These are phyloP conservation scores for Arthrobotrys conoides DNA, from an alignment of 2,329 filamentous ascomycete species.

Conservation along the genomic window DNA sequence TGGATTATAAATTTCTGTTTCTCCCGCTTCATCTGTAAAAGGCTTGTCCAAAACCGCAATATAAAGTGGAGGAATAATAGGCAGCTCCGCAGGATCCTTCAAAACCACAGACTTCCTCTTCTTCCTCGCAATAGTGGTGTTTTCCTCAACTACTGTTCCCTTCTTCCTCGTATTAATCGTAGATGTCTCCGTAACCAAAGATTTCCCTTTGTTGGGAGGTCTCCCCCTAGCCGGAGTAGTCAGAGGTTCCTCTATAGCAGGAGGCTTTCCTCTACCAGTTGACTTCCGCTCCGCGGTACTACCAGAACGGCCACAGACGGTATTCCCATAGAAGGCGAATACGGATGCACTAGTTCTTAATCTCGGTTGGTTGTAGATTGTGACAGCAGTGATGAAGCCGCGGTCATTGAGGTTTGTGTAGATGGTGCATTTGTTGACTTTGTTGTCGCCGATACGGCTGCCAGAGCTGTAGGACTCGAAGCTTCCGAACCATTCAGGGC, in stretches of 20 bases:
- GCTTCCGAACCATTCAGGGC: constrained; percentile 29
- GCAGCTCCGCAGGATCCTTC: too few species aligned
- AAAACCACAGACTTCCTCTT: too few species aligned
- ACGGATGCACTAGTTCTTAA: neutral
- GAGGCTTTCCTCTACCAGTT: neutral
- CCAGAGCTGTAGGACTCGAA: neutral
- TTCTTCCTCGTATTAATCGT: too few species aligned
- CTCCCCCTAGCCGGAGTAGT: too few species aligned
- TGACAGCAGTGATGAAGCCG: neutral
- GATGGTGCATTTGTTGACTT: constrained; percentile 5
- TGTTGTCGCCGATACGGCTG: neutral
- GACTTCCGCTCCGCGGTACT: neutral
- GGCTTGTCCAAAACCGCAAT: constrained; percentile 33
- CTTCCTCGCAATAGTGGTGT: too few species aligned
- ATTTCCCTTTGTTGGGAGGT: too few species aligned
- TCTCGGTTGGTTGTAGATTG: constrained; percentile 32
- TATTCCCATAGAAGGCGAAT: constrained; percentile 29
- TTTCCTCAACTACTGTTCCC: too few species aligned
- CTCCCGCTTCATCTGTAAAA: neutral
- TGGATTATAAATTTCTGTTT: neutral
- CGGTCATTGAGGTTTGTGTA: constrained; percentile 5
- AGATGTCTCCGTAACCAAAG: too few species aligned
- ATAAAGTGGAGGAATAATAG: neutral
- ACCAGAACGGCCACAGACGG: constrained; percentile 33
- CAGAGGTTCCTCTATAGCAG: too few species aligned